Base-by-base conservation (phyloP, 441 rosid genomes). In the Pelargonium cotyledonis region DNA sequence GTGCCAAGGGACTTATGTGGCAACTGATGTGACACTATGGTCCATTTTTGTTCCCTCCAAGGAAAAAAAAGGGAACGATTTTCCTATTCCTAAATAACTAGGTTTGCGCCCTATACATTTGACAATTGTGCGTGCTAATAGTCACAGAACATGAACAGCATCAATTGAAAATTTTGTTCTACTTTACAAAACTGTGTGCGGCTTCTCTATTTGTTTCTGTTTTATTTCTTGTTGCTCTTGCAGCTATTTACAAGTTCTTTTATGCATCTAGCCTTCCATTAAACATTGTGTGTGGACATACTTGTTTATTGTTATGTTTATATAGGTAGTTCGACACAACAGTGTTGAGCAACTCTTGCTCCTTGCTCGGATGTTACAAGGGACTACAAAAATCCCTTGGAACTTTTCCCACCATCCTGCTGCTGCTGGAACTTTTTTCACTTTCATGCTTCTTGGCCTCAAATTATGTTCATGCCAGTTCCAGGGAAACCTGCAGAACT, bases 361-460 rank as follows among this genome's bases (percentile, higher is more conserved):
- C 55, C 83, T 92, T 65, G 96, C 96, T 67, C 91, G 98, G 72
- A 79, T 95, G 85, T 82, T 92, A 66, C 99, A 92, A 84, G 95
- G 97, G 78, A 88, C 95, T 58, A 85, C 92, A 71, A 85, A 76
- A 79, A 80, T 82, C 38, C 91, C 92, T 40, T 92, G 98, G 99
- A 92, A 81, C 80, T 95, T 92, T 85, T 88, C 97, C 55, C 90
- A 74, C 71, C 99, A 95, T 86, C 99, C 99, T 66, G 97, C 96
- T 63, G 98, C 98, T 40, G 79, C 92, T 67, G 99, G 99, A 74
- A 89, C 97, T 68, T 95, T 95, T 79, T 95, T 95, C 78, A 92
- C 98, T 31, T 66, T 90, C 78, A 95, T 95, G 99, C 97, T 89
- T 80, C 92, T 95, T 73, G 99, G 99, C 67, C 86, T 92, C 70